Evolutionary conservation across 208 protist genomes (phyloP), one percentile per base, ranked within the genome.

Genomic region (Wallacemonas collosoma): DNA sequence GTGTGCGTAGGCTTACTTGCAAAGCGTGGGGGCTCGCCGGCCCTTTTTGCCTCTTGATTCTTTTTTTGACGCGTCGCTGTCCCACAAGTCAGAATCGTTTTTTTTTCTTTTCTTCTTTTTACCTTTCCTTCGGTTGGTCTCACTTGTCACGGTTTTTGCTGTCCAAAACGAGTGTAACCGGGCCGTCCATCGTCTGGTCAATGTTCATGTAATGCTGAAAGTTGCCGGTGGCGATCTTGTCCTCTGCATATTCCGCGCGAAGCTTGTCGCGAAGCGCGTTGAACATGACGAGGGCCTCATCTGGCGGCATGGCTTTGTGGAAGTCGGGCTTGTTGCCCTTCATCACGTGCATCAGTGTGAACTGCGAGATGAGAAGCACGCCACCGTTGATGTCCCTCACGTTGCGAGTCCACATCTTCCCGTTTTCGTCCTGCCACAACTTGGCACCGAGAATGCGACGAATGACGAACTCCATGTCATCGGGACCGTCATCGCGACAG

Each of bases 281-380:
- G 80, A 97, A 98, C 79, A 98, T 84, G 9, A 69, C 76, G 9
- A 81, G 71, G 11, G 94, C 91, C 2, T 82, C 66, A 12, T 91
- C 85, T 2, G 86, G 76, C 35, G 76, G 71, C 93, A 97, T 97
- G 36, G 94, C 94, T 64, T 91, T 72, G 74, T 98, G 94, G 71
- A 98, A 98, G 76, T 98, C 94, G 3, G 91, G 91, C 64, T 95
- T 97, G 63, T 83, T 94, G 47, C 94, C 94, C 68, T 97, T 97
- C 69, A 97, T 84, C 38, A 89, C 82, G 68, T 95, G 87, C 79
- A 87, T 94, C 35, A 98, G 76, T 47, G 94, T 98, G 72, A 98
- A 98, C 76, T 98, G 94, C 17, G 89, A 95, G 45, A 98, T 85
- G 44, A 98, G 82, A 12, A 98, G 73, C 26, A 98, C 75, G 35